Conservation (phyloP, 768 basidiomycete genomes). For the Trametes punicea region DNA sequence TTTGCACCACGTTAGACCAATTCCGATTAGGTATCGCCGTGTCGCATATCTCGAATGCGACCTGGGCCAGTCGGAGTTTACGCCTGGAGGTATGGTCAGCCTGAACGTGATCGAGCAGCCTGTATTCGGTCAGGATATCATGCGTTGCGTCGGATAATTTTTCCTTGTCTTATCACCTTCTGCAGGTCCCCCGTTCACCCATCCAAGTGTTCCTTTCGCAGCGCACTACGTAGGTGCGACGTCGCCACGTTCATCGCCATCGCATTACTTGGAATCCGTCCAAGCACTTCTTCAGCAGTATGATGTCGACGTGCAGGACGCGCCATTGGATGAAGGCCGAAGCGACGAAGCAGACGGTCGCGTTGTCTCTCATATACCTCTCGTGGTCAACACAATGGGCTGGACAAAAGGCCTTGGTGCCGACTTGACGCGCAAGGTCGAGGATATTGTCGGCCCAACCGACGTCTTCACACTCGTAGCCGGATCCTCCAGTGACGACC, state of each 20-base stretch:
- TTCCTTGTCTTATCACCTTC: not conserved
- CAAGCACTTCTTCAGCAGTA: constrained; percentile 64
- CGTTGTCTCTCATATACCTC: constrained; percentile 61
- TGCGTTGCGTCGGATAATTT: not conserved
- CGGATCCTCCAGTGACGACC: constrained; percentile 11
- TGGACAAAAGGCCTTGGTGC: constrained; percentile 94
- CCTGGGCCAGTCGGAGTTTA: constrained; percentile 91
- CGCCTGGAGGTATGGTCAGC: constrained; percentile 80
- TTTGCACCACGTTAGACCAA: constrained; percentile 1
- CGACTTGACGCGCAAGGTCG: constrained; percentile 69
- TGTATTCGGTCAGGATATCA: constrained; percentile 56
- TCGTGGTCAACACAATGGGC: constrained; percentile 95
- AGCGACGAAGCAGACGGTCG: constrained; percentile 33
- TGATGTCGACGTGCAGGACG: constrained; percentile 62
- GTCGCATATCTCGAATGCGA: constrained; percentile 94
- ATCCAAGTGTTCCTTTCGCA: constrained; percentile 63
- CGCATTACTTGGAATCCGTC: constrained; percentile 70
- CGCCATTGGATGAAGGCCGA: constrained; percentile 27
- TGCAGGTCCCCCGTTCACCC: constrained; percentile 85
- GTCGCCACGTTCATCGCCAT: constrained; percentile 73
- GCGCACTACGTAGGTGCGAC: constrained; percentile 83
- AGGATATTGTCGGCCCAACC: constrained; percentile 58
- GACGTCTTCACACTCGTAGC: constrained; percentile 51
- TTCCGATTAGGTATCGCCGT: constrained; percentile 53
- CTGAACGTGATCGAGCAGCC: constrained; percentile 67